Base-by-base conservation (phyloP, 2,329 filamentous ascomycete genomes). In the Fusarium annulatum region DNA sequence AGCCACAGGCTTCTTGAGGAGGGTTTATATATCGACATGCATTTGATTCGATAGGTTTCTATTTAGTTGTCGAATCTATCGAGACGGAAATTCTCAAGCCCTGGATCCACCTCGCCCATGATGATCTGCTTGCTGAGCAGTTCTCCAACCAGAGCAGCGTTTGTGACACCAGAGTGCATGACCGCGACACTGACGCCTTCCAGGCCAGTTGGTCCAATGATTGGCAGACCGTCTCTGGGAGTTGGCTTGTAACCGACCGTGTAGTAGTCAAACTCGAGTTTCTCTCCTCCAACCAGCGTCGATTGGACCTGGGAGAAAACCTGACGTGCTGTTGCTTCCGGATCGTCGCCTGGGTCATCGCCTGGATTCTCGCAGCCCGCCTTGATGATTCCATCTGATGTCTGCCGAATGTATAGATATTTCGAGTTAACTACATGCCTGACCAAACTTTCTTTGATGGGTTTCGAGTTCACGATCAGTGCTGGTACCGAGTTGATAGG, bases 141-240 rank as follows among this genome's bases (percentile, higher is more conserved):
- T n/a, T 72, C 39, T 34, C 71, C 71, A 3, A 73, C 71, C 4
- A 73, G 49, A 3, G 71, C 71, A 28, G 71, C 71, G 9, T 73
- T 73, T 1, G 71, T 74, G 2, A 74, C 71, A 5, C 71, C 71
- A 33, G 71, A 73, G 43, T 73, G 71, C 71, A 73, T 73, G 6
- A 60, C 71, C 4, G 71, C 71, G n/a, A 73, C 21, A 41, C 41
- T 73, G 5, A 73, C 23, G 8, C 39, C 58, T 5, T 66, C 57
- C 14, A 74, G 8, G 4, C 67, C 71, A 3, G 71, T 60, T 9
- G 41, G 26, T 11, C 71, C 71, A 48, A 74, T 64, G 14, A 74
- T 74, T 9, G 71, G 71, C 15, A 74, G 46, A 4, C 63, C 43
- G 16, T 69, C 67, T 5, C 60, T 33, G 1, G 71, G 71, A 14